A percentile compares a stretch with the other conserved stretches of the same genome.
Conservation (phyloP, 495 filamentous ascomycete species). For the Mycothermus thermophilus region DNA sequence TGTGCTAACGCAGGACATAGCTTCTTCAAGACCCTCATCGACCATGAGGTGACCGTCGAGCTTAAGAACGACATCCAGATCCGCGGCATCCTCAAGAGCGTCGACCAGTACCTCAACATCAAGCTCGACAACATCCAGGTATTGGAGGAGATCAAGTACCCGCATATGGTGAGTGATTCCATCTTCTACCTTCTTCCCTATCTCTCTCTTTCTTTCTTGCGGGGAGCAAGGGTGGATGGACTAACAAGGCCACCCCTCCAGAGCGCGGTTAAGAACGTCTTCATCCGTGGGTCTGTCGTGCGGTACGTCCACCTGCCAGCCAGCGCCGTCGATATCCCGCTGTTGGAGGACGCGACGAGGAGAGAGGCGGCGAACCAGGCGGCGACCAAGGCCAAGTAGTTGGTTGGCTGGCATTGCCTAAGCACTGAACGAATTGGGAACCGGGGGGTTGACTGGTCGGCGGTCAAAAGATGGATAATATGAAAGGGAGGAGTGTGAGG, state of each 20-base stretch:
- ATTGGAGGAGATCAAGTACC: constrained; percentile 80
- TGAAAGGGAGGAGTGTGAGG: too few relatives aligned
- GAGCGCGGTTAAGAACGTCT: constrained; percentile 92
- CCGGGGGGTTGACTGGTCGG: too few relatives aligned
- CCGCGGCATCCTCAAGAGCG: constrained; percentile 83
- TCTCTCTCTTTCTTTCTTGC: not conserved
- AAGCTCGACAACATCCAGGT: constrained; percentile 92
- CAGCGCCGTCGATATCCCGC: constrained; percentile 71
- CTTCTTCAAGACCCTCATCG: constrained; percentile 99
- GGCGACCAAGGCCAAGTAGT: too few relatives aligned
- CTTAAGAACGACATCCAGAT: constrained; percentile 99
- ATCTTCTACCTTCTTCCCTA: not conserved
- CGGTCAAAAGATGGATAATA: too few relatives aligned
- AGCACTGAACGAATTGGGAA: too few relatives aligned
- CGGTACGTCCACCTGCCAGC: constrained; percentile 87
- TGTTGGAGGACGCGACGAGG: constrained; percentile 91
- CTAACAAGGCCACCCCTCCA: constrained; percentile 1
- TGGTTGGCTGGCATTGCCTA: too few relatives aligned
- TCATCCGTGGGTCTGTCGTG: constrained; percentile 92
- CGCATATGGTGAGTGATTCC: constrained; percentile 59
- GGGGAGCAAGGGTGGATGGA: not conserved
- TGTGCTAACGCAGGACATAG: constrained; percentile 27
- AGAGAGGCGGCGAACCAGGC: constrained; percentile 42
- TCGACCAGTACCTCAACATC: constrained; percentile 98
- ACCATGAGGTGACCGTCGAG: constrained; percentile 89